Evolutionary conservation across 176 grass and related monocot genomes (phyloP).

Genomic region (Olyra latifolia): DNA sequence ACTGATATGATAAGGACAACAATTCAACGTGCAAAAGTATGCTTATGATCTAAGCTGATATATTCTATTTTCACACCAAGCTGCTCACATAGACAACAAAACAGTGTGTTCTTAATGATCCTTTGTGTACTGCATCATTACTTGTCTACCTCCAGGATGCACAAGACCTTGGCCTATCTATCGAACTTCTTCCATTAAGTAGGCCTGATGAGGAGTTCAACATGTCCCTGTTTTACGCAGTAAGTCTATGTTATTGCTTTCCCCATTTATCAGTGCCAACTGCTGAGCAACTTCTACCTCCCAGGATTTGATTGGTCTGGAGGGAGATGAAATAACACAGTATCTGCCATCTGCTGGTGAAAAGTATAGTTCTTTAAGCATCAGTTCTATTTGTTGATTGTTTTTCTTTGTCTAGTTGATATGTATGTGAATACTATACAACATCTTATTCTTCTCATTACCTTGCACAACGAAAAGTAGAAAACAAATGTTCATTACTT

Average conservation of each 20-base stretch:
- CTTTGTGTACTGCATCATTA: background rate
- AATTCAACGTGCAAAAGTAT: constrained; percentile 79
- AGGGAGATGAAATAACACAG: constrained; percentile 57
- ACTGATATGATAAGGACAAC: constrained; percentile 92
- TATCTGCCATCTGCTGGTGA: constrained; percentile 82
- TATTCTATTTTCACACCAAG: constrained; percentile 14
- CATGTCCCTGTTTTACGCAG: constrained; percentile 85
- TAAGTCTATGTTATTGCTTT: constrained; percentile 37
- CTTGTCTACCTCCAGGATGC: constrained; percentile 57
- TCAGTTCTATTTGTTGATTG: constrained; percentile 7
- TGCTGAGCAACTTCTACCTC: constrained; percentile 24
- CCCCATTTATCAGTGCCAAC: background rate
- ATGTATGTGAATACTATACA: constrained; percentile 2
- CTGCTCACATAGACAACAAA: background rate
- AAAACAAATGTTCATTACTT: background rate
- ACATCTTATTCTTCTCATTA: constrained; percentile 11
- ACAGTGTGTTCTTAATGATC: constrained; percentile 11
- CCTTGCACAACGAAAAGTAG: constrained; percentile 5
- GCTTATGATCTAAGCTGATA: background rate
- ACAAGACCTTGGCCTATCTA: constrained; percentile 85
- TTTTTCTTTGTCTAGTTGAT: constrained; percentile 10
- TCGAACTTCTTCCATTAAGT: constrained; percentile 89
- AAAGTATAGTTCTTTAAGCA: constrained; percentile 59
- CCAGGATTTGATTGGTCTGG: constrained; percentile 87
- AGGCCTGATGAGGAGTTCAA: constrained; percentile 69